Evolutionary conservation across 345 rosid genomes (phyloP).

Genomic region (Dipteronia dyeriana): DNA sequence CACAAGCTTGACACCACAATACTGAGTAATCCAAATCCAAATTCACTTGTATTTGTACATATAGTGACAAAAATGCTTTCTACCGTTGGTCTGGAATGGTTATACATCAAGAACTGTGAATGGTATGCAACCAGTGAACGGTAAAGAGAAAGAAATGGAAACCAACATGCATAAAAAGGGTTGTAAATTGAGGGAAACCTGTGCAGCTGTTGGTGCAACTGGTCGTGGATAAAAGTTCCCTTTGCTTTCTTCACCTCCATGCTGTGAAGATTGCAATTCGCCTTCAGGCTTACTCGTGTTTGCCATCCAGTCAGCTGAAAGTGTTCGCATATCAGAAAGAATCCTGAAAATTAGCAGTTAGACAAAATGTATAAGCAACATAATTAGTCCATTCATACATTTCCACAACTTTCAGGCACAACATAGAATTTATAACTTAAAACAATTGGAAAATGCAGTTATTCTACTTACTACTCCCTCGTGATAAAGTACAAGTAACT

Average conservation of each 20-base stretch:
- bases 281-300: constrained; percentile 81
- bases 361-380: constrained; percentile 15
- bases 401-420: not conserved
- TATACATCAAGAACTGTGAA: not conserved
- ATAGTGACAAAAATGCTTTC: not conserved
- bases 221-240: constrained; percentile 89
- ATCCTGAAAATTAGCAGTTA: constrained; percentile 63
- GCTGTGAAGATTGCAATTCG: constrained; percentile 68
- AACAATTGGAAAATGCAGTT: not conserved
- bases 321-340: constrained; percentile 99
- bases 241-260: constrained; percentile 79
- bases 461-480: not conserved
- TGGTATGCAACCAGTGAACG: not conserved
- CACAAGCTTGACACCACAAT: not conserved
- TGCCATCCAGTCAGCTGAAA: constrained; percentile 99
- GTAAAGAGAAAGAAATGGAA: not conserved
- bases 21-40: not conserved
- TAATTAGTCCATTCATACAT: not conserved
- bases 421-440: not conserved
- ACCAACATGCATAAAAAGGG: constrained; percentile 15
- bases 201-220: constrained; percentile 95
- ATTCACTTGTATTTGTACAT: not conserved
- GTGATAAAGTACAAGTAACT: not conserved
- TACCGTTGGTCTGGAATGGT: not conserved
- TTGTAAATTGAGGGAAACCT: constrained; percentile 49